phyloP scores from a whole-genome alignment of 352 stramenopile genomes.

The Globisporangium megalacanthum region DNA sequence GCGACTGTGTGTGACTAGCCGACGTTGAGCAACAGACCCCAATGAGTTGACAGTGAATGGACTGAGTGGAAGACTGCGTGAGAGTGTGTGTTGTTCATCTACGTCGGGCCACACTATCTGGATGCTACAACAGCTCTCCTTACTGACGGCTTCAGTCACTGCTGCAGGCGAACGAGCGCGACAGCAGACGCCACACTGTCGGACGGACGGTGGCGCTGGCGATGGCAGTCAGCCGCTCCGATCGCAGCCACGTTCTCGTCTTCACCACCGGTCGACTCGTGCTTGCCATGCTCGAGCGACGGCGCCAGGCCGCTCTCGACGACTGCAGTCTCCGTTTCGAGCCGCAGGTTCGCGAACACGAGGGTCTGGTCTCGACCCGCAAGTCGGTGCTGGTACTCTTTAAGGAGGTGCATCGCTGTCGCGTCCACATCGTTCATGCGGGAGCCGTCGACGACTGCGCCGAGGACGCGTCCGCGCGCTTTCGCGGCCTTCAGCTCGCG shows the following conservation, averaged over 20 bases:
- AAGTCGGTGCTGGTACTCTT: slow-evolving; percentile 10
- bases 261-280: background rate
- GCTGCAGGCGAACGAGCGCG: background rate
- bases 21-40: too few species aligned
- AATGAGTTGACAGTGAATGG: background rate
- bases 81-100: too few species aligned
- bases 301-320: slow-evolving; percentile 4
- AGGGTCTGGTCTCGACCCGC: slow-evolving; percentile 4
- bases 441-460: slow-evolving; percentile 24
- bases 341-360: slow-evolving; percentile 10
- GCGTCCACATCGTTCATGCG: slow-evolving; percentile 20
- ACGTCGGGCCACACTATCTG: too few species aligned
- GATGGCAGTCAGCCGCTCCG: background rate
- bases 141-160: background rate
- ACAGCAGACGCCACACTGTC: slow-evolving; percentile 1
- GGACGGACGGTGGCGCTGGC: background rate
- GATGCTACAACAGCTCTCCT: background rate
- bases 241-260: background rate
- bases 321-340: slow-evolving; percentile 6
- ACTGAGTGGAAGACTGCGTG: too few species aligned
- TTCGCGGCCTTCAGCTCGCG: slow-evolving; percentile 29
- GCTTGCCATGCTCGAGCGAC: background rate
- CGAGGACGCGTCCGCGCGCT: slow-evolving; percentile 17
- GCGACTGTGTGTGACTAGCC: too few species aligned
- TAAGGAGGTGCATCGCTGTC: slow-evolving; percentile 14